Evolutionary conservation across 345 rosid species (phyloP).

Genomic region (Arabis alpina): DNA sequence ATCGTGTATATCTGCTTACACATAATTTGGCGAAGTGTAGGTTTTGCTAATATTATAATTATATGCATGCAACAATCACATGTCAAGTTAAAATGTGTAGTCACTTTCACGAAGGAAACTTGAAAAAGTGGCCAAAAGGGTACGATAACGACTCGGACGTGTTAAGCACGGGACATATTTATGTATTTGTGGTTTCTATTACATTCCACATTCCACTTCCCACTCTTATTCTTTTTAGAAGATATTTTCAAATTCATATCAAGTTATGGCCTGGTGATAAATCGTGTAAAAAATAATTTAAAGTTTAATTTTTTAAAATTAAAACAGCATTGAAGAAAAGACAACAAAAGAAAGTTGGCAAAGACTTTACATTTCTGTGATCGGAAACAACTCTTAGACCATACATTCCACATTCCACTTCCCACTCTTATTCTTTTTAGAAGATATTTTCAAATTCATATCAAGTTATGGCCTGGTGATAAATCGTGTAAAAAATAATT

Average conservation of each 20-base stretch:
- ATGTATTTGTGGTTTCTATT: slow-evolving; percentile 24
- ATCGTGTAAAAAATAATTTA: slow-evolving; percentile 5
- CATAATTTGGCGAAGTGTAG: neutral
- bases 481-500: neutral
- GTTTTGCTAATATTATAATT: slow-evolving; percentile 5
- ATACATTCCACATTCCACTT: slow-evolving; percentile 13
- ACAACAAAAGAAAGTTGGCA: neutral
- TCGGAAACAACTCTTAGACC: slow-evolving; percentile 24
- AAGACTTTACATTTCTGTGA: slow-evolving; percentile 14
- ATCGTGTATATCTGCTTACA: neutral
- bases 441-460: slow-evolving; percentile 23
- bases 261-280: neutral
- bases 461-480: neutral
- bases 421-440: neutral
- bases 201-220: slow-evolving; percentile 7
- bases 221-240: neutral
- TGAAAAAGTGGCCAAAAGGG: slow-evolving; percentile 35
- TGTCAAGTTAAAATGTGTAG: slow-evolving; percentile 20
- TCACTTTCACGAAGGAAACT: slow-evolving; percentile 32
- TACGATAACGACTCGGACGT: slow-evolving; percentile 36
- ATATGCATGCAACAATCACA: slow-evolving; percentile 27
- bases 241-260: slow-evolving; percentile 21
- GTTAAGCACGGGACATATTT: slow-evolving; percentile 28
- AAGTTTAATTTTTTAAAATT: neutral
- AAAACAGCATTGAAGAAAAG: neutral